Evolutionary conservation across 371 early-diverging fungal genomes (phyloP).

Genomic region (Rhizomucor pusillus): DNA sequence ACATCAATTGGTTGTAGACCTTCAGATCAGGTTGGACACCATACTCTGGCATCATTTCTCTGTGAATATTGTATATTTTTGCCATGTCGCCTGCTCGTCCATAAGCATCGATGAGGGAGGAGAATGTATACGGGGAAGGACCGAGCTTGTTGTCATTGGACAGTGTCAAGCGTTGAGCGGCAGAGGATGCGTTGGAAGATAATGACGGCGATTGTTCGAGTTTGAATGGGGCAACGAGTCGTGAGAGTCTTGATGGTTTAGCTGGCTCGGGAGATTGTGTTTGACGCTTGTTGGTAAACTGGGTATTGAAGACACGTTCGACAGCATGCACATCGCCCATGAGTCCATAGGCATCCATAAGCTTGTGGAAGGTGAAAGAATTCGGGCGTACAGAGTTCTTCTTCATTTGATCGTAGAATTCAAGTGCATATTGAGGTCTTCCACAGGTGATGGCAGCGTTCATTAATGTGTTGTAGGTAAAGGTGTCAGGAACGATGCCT

Average conservation of each 20-base stretch:
- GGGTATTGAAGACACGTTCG: conserved; percentile 24
- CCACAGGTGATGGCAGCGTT: conserved; percentile 30
- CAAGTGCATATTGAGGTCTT: conserved; percentile 24
- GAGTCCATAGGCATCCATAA: conserved; percentile 41
- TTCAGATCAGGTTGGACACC: conserved; percentile 21
- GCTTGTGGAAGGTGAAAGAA: conserved; percentile 29
- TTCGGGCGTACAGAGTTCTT: conserved; percentile 21
- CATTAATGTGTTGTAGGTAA: conserved; percentile 43
- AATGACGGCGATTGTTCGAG: conserved; percentile 2
- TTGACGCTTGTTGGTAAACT: not conserved
- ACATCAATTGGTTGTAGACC: conserved; percentile 34
- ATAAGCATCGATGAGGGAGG: conserved; percentile 40
- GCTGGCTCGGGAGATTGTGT: not conserved
- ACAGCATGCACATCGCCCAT: conserved; percentile 30
- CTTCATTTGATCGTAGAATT: conserved; percentile 24
- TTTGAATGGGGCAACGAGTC: conserved; percentile 1
- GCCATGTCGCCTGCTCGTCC: conserved; percentile 30
- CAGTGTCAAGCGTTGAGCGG: not conserved
- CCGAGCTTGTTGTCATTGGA: not conserved
- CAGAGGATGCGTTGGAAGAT: conserved; percentile 7
- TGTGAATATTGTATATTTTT: conserved; percentile 29
- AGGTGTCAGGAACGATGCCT: conserved; percentile 13
- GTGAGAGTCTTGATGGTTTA: not conserved
- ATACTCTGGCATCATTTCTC: conserved; percentile 33
- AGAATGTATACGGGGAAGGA: conserved; percentile 32